Evolutionary conservation across 2,329 filamentous ascomycete species (phyloP).

Genomic region (Trichoderma citrinoviride): DNA sequence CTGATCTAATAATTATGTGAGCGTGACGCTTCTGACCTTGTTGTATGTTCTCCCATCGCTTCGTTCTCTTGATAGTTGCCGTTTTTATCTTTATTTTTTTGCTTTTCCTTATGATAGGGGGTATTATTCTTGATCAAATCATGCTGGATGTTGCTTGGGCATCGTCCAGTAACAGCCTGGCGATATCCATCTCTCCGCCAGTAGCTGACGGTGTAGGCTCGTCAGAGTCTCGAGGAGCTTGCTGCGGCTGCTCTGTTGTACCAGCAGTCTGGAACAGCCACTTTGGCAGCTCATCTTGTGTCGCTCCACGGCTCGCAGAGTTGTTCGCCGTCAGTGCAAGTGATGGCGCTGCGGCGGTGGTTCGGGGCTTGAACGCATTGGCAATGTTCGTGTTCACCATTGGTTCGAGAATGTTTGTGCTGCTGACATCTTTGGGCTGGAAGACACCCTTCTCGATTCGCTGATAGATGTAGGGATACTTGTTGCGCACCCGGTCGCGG

Average conservation of each 20-base stretch:
- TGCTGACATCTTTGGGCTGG: conserved; percentile 41
- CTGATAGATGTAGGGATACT: conserved; percentile 58
- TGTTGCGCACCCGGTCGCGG: conserved; percentile 62
- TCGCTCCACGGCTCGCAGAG: conserved; percentile 40
- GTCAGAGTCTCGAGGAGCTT: conserved; percentile 43
- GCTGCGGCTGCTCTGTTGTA: conserved; percentile 29
- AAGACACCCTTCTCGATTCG: conserved; percentile 55
- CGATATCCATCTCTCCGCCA: conserved; percentile 61
- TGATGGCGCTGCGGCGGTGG: conserved; percentile 32
- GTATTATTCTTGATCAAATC: not conserved
- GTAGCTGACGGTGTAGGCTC: conserved; percentile 43
- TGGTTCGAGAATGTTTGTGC: conserved; percentile 49
- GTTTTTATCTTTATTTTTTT: not conserved
- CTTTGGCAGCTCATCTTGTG: conserved; percentile 48
- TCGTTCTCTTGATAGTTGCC: not conserved
- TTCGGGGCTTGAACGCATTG: conserved; percentile 39
- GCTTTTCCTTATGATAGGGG: not conserved
- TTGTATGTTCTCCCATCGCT: too few relatives aligned
- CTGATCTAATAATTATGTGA: not conserved
- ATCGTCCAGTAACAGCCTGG: conserved; percentile 58
- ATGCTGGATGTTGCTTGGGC: conserved; percentile 29
- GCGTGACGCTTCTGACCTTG: not conserved
- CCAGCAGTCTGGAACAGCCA: conserved; percentile 42
- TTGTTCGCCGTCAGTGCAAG: conserved; percentile 33
- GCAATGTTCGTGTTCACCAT: conserved; percentile 50